A percentile compares a stretch with the other conserved stretches of the same genome.
Conservation (phyloP, 2,329 filamentous ascomycete species). For the Sporothrix mexicana region DNA sequence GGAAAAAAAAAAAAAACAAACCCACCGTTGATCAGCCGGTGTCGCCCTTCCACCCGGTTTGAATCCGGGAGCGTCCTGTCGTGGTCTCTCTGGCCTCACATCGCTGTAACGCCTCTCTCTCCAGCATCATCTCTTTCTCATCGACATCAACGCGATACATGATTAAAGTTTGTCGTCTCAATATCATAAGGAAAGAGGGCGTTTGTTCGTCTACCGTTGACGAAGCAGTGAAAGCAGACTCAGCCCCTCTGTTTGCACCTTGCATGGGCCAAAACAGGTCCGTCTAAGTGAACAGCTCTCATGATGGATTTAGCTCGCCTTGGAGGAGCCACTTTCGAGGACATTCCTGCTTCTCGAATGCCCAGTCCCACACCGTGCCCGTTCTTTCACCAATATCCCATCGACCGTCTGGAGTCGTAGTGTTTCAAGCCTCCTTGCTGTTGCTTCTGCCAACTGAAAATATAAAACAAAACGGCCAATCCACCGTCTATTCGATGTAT, state of each 20-base stretch:
- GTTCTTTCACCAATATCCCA: not conserved
- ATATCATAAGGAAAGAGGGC: not conserved
- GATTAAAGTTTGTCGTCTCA: not conserved
- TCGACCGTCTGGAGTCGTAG: not conserved
- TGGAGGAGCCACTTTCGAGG: slow-evolving; percentile 19
- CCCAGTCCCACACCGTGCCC: not conserved
- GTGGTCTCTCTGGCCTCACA: not conserved
- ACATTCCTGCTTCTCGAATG: slow-evolving; percentile 1
- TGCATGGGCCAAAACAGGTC: not conserved
- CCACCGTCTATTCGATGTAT: not conserved
- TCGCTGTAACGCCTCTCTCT: not conserved
- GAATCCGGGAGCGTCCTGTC: not conserved
- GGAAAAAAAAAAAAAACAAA: not conserved
- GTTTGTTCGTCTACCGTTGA: too few species aligned
- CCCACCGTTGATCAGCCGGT: not conserved
- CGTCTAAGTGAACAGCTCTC: slow-evolving; percentile 8
- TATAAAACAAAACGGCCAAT: not conserved
- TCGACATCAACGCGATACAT: too few species aligned
- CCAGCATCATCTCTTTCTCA: not conserved
- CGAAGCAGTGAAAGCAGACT: not conserved
- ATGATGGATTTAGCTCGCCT: not conserved
- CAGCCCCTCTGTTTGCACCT: not conserved
- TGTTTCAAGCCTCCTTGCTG: not conserved
- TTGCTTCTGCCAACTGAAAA: not conserved
- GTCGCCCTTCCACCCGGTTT: not conserved